These are phyloP conservation scores for Candolleomyces aberdarensis DNA, from an alignment of 768 basidiomycete genomes.

Conservation along the genomic window DNA sequence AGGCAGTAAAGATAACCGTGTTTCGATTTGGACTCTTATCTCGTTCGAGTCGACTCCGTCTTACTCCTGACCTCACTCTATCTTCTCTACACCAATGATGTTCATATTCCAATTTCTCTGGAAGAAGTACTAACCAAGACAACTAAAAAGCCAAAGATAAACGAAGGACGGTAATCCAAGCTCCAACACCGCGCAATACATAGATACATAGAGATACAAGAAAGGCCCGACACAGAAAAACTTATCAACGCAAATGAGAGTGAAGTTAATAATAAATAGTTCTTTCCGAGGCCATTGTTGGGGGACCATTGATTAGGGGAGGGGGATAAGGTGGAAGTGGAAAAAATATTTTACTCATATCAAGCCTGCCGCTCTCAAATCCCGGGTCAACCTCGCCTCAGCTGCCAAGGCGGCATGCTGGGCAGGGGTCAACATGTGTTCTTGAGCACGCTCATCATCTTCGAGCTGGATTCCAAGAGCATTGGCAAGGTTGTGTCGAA, in stretches of 20 bases:
- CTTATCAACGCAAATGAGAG: no score
- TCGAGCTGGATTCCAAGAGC: slow-evolving; percentile 48
- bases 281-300: no score
- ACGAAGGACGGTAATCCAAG: no score
- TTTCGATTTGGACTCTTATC: slow-evolving; percentile 71
- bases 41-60: slow-evolving; percentile 28
- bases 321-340: neutral
- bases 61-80: neutral
- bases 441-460: slow-evolving; percentile 24
- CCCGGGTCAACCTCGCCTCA: slow-evolving; percentile 46
- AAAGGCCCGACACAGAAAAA: no score
- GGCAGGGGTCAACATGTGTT: neutral
- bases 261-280: no score
- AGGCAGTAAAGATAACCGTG: slow-evolving; percentile 65
- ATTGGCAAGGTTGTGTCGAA: slow-evolving; percentile 48
- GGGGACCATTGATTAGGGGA: neutral
- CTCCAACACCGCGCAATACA: no score
- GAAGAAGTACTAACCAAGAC: no score
- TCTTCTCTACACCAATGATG: neutral
- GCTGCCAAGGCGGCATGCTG: slow-evolving; percentile 7
- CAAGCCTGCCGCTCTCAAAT: slow-evolving; percentile 54
- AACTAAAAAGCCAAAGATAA: no score
- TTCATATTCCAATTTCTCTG: neutral
- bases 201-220: no score
- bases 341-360: slow-evolving; percentile 28